These are phyloP conservation scores for Penicillium turbatum DNA, from an alignment of 495 filamentous ascomycete species.

Conservation along the genomic window DNA sequence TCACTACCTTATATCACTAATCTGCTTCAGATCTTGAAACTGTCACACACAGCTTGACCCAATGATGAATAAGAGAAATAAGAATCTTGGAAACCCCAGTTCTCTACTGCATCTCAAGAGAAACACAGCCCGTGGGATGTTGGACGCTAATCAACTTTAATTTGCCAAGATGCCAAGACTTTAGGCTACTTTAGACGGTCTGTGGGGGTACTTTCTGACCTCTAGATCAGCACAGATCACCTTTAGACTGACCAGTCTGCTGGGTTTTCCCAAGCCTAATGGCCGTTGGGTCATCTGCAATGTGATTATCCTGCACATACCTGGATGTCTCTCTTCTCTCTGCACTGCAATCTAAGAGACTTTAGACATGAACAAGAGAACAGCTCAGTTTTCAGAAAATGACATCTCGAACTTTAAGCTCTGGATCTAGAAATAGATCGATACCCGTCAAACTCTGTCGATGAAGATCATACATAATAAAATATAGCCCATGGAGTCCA, in stretches of 20 bases:
- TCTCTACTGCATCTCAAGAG: conserved; percentile 10
- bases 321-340: background rate
- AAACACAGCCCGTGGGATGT: conserved; percentile 22
- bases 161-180: conserved; percentile 13
- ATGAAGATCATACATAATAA: background rate
- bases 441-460: background rate
- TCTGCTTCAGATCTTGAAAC: too few relatives aligned
- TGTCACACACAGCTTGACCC: too few relatives aligned
- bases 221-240: conserved; percentile 10
- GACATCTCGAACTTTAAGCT: background rate
- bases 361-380: conserved; percentile 1
- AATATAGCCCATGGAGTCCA: too few relatives aligned
- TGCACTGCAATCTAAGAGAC: background rate
- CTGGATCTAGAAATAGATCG: conserved; percentile 1
- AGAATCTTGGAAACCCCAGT: conserved; percentile 10
- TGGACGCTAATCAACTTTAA: conserved; percentile 21
- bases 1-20: too few relatives aligned
- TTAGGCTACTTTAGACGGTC: conserved; percentile 20
- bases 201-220: background rate
- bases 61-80: background rate
- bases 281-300: conserved; percentile 10
- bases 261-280: conserved; percentile 1
- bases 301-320: background rate
- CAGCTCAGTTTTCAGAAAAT: background rate
- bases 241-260: background rate